Evolutionary conservation across 2,329 filamentous ascomycete species (phyloP).

Genomic region (Alternaria burnsii): DNA sequence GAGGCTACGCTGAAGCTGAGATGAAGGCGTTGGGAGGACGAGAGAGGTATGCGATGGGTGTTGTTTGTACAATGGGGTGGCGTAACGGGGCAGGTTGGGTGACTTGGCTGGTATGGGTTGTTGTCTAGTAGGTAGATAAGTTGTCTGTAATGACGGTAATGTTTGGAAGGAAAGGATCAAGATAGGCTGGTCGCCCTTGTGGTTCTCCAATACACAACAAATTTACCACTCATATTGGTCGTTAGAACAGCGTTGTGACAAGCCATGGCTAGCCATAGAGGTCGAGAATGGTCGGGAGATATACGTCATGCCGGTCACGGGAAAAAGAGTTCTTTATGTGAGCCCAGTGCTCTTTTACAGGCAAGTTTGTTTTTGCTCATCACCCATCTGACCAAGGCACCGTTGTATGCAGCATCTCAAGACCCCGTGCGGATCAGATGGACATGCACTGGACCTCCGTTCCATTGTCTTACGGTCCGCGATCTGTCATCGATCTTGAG

Average conservation of each 20-base stretch:
- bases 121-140: no score
- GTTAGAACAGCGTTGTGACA: not conserved
- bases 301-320: not conserved
- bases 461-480: not conserved
- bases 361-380: not conserved
- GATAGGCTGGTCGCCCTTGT: no score
- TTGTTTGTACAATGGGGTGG: no score
- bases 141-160: no score
- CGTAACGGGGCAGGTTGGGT: no score
- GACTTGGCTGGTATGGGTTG: no score
- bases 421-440: not conserved
- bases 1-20: no score
- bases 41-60: no score
- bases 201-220: no score
- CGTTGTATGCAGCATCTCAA: not conserved
- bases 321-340: not conserved
- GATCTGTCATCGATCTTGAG: slow-evolving; percentile 2
- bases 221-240: not conserved
- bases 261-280: not conserved
- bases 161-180: no score
- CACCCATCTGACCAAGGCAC: not conserved
- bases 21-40: no score
- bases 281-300: not conserved
- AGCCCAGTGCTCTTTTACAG: not conserved
- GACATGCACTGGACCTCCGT: not conserved